phyloP scores from a whole-genome alignment of 306 rosid genomes.

The Dryas alaskensis region DNA sequence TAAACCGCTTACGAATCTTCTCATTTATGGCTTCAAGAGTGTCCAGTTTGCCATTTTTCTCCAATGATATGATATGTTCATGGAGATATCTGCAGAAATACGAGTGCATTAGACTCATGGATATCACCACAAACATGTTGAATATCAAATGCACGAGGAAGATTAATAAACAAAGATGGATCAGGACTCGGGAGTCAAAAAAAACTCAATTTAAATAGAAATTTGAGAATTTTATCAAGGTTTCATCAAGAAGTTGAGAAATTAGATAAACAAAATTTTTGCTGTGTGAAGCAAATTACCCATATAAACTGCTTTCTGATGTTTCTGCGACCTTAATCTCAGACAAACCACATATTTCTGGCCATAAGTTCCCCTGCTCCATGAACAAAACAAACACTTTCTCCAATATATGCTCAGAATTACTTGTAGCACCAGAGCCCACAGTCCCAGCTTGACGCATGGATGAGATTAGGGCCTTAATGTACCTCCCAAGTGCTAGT shows the following conservation, averaged over 20 bases:
- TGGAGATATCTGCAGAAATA: slow-evolving; percentile 74
- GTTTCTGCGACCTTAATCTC: slow-evolving; percentile 70
- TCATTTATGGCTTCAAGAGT: slow-evolving; percentile 89
- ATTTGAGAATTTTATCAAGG: slow-evolving; percentile 10
- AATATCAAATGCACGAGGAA: neutral
- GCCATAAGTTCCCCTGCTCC: slow-evolving; percentile 97
- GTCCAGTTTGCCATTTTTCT: slow-evolving; percentile 76
- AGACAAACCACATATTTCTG: slow-evolving; percentile 78
- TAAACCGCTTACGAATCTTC: slow-evolving; percentile 91
- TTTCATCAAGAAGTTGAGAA: neutral
- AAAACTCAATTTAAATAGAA: neutral
- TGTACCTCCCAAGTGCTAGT: slow-evolving; percentile 77
- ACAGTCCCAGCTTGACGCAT: slow-evolving; percentile 48
- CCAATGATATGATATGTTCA: slow-evolving; percentile 60
- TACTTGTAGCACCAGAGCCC: slow-evolving; percentile 41
- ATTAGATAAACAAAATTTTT: neutral
- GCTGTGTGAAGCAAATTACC: slow-evolving; percentile 45
- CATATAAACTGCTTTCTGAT: slow-evolving; percentile 64
- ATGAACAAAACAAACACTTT: slow-evolving; percentile 80
- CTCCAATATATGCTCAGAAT: slow-evolving; percentile 70
- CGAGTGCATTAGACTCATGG: slow-evolving; percentile 21
- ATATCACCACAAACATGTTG: slow-evolving; percentile 15
- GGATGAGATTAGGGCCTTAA: slow-evolving; percentile 68
- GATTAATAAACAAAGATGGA: neutral
- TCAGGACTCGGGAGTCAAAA: neutral